phyloP scores from a whole-genome alignment of 148 eudicot species.

The Arctostaphylos glauca region DNA sequence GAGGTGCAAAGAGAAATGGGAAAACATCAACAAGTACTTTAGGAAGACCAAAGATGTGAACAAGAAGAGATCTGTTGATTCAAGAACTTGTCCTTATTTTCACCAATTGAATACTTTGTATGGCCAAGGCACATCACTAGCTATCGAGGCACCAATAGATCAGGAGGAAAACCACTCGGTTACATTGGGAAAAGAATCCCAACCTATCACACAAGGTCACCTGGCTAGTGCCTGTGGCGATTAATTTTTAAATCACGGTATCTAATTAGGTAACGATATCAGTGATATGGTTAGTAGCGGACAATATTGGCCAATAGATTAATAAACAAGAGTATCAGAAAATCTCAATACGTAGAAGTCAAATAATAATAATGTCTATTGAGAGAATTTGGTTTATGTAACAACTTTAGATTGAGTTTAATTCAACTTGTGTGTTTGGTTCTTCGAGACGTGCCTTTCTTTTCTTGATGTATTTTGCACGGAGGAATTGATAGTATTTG shows the following conservation, averaged over 20 bases:
- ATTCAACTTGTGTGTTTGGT: constrained; percentile 4
- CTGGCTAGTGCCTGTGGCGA: too few species aligned
- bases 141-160: constrained; percentile 22
- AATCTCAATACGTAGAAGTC: too few species aligned
- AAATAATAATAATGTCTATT: too few species aligned
- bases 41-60: constrained; percentile 81
- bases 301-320: too few species aligned
- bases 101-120: constrained; percentile 69
- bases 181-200: neutral
- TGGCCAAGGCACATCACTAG: constrained; percentile 43
- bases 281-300: too few species aligned
- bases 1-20: constrained; percentile 98
- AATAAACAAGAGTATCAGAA: too few species aligned
- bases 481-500: constrained; percentile 2
- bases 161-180: constrained; percentile 13
- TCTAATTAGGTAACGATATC: too few species aligned
- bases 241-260: too few species aligned
- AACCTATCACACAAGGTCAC: neutral
- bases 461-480: neutral
- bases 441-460: neutral
- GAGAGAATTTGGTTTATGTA: constrained; percentile 5
- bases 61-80: constrained; percentile 79
- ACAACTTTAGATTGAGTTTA: neutral
- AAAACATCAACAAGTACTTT: constrained; percentile 92
- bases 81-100: constrained; percentile 92